These are phyloP conservation scores for Boletus edulis DNA, from an alignment of 768 basidiomycete genomes.

Conservation along the genomic window DNA sequence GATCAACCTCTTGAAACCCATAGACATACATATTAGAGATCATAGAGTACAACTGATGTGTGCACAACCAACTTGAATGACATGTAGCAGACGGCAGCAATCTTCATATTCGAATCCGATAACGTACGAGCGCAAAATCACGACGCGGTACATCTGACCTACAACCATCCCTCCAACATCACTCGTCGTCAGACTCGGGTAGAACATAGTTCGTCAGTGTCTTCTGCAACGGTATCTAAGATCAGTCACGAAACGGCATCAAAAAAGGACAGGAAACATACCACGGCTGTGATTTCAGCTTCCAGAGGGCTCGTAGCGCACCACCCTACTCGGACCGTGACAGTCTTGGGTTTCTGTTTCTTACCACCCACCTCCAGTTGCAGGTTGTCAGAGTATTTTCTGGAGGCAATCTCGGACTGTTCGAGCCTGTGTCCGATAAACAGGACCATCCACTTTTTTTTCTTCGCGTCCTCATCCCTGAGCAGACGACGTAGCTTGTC, in stretches of 20 bases:
- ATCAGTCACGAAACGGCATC: not conserved
- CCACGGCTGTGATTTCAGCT: not conserved
- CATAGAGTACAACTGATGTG: not conserved
- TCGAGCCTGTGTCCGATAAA: slow-evolving; percentile 1
- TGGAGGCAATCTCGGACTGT: not conserved
- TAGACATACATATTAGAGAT: not conserved
- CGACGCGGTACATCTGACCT: not conserved
- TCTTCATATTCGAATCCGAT: not conserved
- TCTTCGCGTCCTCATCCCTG: not conserved
- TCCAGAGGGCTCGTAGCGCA: not conserved
- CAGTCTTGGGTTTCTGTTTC: not conserved
- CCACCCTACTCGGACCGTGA: not conserved
- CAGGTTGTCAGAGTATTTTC: not conserved
- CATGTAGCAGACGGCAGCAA: not conserved
- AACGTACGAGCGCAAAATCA: not conserved
- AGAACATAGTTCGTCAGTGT: slow-evolving; percentile 1
- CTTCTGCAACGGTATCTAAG: not conserved
- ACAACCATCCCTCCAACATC: not conserved
- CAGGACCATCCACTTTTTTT: not conserved
- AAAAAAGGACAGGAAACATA: not conserved
- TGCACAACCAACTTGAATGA: too few species aligned
- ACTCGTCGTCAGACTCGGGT: not conserved
- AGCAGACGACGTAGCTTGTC: not conserved
- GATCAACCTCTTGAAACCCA: not conserved
- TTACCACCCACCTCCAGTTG: not conserved